Conservation (phyloP, 176 grass and related monocot genomes). For the Coix lacrymajobi region DNA sequence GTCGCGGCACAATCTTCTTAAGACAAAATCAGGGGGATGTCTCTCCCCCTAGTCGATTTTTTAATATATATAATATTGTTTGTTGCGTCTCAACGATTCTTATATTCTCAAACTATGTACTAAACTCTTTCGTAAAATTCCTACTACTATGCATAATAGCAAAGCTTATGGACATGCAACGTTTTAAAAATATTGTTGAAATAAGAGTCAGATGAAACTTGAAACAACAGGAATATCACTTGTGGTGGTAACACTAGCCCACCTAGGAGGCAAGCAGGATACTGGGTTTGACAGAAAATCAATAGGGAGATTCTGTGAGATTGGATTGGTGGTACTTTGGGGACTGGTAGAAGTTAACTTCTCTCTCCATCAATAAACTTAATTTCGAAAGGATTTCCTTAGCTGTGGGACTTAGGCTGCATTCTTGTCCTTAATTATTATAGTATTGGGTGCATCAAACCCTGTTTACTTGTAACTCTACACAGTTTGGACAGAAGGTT, state of each 20-base stretch:
- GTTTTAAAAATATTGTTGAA: neutral
- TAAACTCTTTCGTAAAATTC: neutral
- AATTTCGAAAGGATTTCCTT: neutral
- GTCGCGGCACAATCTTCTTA: too few species aligned
- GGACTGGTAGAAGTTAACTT: neutral
- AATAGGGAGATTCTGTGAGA: neutral
- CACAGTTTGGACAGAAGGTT: neutral
- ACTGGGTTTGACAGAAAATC: neutral
- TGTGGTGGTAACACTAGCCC: neutral
- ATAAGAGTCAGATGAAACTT: neutral
- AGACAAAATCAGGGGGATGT: too few species aligned
- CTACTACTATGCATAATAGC: neutral
- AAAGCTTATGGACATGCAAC: neutral
- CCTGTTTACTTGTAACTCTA: neutral
- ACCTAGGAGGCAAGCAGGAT: neutral
- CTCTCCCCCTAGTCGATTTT: too few species aligned
- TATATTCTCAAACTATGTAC: neutral
- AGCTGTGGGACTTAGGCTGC: neutral
- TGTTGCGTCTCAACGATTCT: neutral
- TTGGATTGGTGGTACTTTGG: neutral
- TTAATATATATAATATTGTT: too few species aligned
- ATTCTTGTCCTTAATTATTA: neutral
- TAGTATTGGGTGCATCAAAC: neutral
- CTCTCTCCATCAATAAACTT: neutral
- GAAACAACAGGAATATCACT: neutral